phyloP scores from a whole-genome alignment of 352 stramenopile genomes.

The Globisporangium yorkense region DNA sequence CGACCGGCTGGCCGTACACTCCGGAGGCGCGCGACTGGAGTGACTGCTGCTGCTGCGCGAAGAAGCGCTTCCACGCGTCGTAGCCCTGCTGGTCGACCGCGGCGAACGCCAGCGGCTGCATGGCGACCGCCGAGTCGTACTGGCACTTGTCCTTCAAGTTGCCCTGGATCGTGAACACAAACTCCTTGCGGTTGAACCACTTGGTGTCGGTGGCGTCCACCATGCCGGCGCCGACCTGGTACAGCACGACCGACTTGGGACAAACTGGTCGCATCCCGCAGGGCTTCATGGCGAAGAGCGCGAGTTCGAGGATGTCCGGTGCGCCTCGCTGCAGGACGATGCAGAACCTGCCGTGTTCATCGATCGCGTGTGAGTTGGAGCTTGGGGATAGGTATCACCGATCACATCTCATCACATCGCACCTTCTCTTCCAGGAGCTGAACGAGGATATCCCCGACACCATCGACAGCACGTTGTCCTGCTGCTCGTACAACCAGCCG shows the following conservation, averaged over 20 bases:
- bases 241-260: conserved; percentile 54
- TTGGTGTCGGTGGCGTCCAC: conserved; percentile 36
- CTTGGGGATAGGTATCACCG: background rate
- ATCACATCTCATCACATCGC: conserved; percentile 7
- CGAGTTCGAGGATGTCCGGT: conserved; percentile 57
- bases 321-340: conserved; percentile 65
- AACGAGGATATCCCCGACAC: conserved; percentile 52
- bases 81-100: conserved; percentile 37
- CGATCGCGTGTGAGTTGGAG: background rate
- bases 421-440: conserved; percentile 44
- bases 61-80: conserved; percentile 57
- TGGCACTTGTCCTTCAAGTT: conserved; percentile 26
- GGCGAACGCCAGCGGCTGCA: conserved; percentile 51
- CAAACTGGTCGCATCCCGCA: conserved; percentile 38
- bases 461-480: conserved; percentile 54
- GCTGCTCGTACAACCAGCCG: conserved; percentile 61
- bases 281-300: conserved; percentile 55
- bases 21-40: conserved; percentile 5
- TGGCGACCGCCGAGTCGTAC: conserved; percentile 23
- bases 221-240: conserved; percentile 46
- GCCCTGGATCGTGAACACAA: conserved; percentile 45
- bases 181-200: conserved; percentile 71
- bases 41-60: conserved; percentile 41
- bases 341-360: conserved; percentile 27
- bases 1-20: conserved; percentile 3